phyloP scores from a whole-genome alignment of 1,139 yeast genomes.

The Debaryomyces sp. region DNA sequence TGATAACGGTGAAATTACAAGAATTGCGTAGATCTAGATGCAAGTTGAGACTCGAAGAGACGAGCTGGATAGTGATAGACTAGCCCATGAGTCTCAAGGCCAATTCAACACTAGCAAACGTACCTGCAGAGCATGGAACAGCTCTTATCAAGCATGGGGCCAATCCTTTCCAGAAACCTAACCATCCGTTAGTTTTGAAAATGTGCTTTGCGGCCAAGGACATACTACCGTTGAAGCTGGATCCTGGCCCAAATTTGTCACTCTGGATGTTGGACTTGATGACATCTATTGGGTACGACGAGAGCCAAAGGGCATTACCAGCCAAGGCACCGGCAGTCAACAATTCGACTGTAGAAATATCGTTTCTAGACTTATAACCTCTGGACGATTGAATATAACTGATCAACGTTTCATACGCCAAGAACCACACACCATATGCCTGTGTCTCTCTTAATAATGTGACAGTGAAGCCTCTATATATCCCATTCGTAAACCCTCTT shows the following conservation, averaged over 20 bases:
- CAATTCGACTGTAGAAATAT: conserved; percentile 63
- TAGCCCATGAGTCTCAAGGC: conserved; percentile 60
- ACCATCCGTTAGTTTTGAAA: conserved; percentile 45
- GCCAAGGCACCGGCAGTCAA: conserved; percentile 68
- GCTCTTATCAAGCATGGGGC: conserved; percentile 72
- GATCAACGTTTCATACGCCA: conserved; percentile 68
- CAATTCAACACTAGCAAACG: conserved; percentile 76
- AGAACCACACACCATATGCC: conserved; percentile 84
- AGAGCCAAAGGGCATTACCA: conserved; percentile 72
- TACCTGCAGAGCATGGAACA: conserved; percentile 74
- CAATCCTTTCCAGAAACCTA: conserved; percentile 74
- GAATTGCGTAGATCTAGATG: background rate
- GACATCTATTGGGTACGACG: conserved; percentile 73
- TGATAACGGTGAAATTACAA: background rate
- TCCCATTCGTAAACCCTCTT: conserved; percentile 52
- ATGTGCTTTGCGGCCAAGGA: conserved; percentile 51
- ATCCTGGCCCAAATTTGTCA: conserved; percentile 53
- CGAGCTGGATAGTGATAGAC: background rate
- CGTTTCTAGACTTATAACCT: conserved; percentile 45
- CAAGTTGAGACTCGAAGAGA: background rate
- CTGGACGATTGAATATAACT: conserved; percentile 36
- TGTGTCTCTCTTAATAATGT: conserved; percentile 72
- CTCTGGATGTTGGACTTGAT: conserved; percentile 72
- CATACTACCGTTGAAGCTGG: conserved; percentile 50
- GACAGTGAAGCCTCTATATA: conserved; percentile 62